phyloP scores from a whole-genome alignment of 805 yeast species.

The Danielia reshetovae region DNA sequence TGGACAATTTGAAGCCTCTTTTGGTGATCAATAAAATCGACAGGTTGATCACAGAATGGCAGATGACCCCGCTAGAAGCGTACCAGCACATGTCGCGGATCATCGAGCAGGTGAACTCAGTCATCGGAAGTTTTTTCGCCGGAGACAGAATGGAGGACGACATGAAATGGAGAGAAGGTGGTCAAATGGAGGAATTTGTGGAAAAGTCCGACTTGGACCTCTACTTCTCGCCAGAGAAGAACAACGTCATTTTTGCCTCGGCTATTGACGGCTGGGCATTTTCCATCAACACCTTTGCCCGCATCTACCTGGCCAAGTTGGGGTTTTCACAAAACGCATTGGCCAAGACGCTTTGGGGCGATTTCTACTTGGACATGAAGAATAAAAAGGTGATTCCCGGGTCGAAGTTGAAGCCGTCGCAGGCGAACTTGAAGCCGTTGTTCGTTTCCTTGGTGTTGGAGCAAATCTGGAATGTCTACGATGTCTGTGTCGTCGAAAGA shows the following conservation, averaged over 20 bases:
- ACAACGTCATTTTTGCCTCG: constrained; percentile 84
- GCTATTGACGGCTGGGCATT: constrained; percentile 99
- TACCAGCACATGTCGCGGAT: constrained; percentile 72
- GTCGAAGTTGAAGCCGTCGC: constrained; percentile 58
- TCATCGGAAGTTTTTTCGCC: constrained; percentile 86
- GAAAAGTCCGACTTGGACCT: constrained; percentile 78
- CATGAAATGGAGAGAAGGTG: constrained; percentile 64
- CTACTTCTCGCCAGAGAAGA: constrained; percentile 81
- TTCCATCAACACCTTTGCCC: constrained; percentile 81
- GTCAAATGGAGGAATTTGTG: constrained; percentile 53
- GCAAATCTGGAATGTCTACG: constrained; percentile 88
- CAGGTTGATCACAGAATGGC: constrained; percentile 75
- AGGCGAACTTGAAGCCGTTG: constrained; percentile 56
- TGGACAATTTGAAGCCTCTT: constrained; percentile 82
- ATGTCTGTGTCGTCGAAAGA: constrained; percentile 58
- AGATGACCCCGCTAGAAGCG: constrained; percentile 80
- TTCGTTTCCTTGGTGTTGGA: constrained; percentile 86
- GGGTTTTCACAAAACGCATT: constrained; percentile 79
- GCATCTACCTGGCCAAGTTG: constrained; percentile 75
- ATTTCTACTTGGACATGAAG: constrained; percentile 83
- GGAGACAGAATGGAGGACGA: constrained; percentile 93
- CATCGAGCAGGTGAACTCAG: constrained; percentile 92
- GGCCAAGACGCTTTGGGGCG: constrained; percentile 94
- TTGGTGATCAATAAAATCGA: constrained; percentile 90
- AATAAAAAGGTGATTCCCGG: constrained; percentile 75